These are phyloP conservation scores for Apiotrichum akiyoshidainum DNA, from an alignment of 1,284 basidiomycete species.

Conservation along the genomic window DNA sequence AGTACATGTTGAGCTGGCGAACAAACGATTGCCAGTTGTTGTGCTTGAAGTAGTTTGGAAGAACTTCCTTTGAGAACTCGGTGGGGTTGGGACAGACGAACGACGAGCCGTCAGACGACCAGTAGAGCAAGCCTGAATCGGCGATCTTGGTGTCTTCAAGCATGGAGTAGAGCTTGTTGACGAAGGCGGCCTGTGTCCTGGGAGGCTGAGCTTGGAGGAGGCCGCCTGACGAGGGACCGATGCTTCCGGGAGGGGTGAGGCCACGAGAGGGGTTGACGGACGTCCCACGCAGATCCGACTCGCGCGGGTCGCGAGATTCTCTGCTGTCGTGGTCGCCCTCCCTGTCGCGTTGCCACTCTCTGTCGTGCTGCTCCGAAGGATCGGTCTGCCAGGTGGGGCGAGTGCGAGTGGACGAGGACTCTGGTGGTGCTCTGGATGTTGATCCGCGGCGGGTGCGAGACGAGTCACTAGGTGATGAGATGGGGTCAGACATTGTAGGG, in stretches of 20 bases:
- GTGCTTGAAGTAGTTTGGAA: slow-evolving; percentile 53
- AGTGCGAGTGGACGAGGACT: not conserved
- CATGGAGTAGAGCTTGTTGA: slow-evolving; percentile 51
- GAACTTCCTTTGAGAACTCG: slow-evolving; percentile 49
- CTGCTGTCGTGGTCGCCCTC: not conserved
- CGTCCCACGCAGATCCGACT: slow-evolving; percentile 7
- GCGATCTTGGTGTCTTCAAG: slow-evolving; percentile 48
- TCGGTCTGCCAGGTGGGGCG: slow-evolving; percentile 14
- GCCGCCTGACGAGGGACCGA: not conserved
- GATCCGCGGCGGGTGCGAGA: slow-evolving; percentile 1
- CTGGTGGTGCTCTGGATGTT: not conserved
- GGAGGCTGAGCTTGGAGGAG: slow-evolving; percentile 25
- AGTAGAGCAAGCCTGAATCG: slow-evolving; percentile 45
- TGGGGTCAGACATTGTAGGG: not conserved
- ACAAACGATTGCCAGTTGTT: slow-evolving; percentile 54
- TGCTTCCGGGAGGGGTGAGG: slow-evolving; percentile 9
- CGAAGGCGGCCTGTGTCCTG: slow-evolving; percentile 51
- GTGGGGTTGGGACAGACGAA: slow-evolving; percentile 52
- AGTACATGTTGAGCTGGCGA: slow-evolving; percentile 53
- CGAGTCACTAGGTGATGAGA: not conserved
- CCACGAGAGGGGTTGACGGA: slow-evolving; percentile 32
- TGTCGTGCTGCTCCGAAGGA: not conserved
- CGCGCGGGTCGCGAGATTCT: not conserved
- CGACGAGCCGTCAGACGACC: slow-evolving; percentile 48
- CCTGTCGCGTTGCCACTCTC: not conserved